A percentile compares a stretch with the other conserved stretches of the same genome.
phyloP scores from a whole-genome alignment of 768 basidiomycete genomes.

The Scleroderma bovista region DNA sequence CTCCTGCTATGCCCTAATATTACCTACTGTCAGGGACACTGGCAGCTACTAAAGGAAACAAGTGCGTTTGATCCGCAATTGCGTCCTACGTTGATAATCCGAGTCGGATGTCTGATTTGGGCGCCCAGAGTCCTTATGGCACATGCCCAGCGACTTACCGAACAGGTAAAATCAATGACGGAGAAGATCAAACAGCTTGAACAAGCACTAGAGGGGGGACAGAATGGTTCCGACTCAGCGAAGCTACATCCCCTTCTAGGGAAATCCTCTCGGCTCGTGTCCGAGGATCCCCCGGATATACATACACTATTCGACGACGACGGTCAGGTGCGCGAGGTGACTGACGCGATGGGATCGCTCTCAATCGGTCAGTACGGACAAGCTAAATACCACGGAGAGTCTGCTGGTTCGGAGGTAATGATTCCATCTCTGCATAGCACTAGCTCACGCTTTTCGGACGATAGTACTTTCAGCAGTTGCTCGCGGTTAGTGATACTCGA shows the following conservation, averaged over 20 bases:
- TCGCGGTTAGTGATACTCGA: constrained; percentile 9
- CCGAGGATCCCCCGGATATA: constrained; percentile 7
- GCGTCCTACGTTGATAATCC: neutral
- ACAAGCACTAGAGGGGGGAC: constrained; percentile 30
- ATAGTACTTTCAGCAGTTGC: constrained; percentile 37
- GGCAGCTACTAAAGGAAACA: constrained; percentile 52
- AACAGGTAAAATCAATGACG: constrained; percentile 41
- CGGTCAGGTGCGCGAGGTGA: constrained; percentile 17
- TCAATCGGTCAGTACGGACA: constrained; percentile 46
- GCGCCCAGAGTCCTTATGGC: constrained; percentile 43
- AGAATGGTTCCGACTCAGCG: constrained; percentile 9
- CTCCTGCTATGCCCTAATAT: constrained; percentile 2
- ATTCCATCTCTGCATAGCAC: neutral
- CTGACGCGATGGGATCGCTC: constrained; percentile 42
- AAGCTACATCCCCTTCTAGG: constrained; percentile 14
- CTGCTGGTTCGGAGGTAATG: constrained; percentile 46
- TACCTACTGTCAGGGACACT: constrained; percentile 33
- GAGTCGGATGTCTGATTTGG: constrained; percentile 1
- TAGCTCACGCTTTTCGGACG: neutral
- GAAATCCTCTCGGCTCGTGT: neutral
- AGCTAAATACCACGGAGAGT: constrained; percentile 45
- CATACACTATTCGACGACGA: constrained; percentile 20
- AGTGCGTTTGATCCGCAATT: constrained; percentile 28
- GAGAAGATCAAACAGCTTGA: constrained; percentile 43
- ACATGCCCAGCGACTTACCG: constrained; percentile 41